These are phyloP conservation scores for Heterobasidion occidentale DNA, from an alignment of 1,284 basidiomycete genomes.

Conservation along the genomic window DNA sequence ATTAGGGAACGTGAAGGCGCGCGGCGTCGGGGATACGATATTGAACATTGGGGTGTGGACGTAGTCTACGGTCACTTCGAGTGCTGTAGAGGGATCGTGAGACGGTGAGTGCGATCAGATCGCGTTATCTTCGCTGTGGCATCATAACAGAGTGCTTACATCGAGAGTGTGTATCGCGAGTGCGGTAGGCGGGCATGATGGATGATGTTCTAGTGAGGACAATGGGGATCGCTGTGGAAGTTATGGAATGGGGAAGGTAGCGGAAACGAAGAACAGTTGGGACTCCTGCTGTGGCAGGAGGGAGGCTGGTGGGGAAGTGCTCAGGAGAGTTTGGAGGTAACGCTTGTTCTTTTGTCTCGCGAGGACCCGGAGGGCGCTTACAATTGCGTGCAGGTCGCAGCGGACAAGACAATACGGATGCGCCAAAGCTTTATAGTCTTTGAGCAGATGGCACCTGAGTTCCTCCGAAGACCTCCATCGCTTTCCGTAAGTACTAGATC, in stretches of 20 bases:
- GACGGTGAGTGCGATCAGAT: conserved; percentile 19
- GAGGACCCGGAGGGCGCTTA: conserved; percentile 17
- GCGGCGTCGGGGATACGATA: conserved; percentile 70
- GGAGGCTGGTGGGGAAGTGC: conserved; percentile 10
- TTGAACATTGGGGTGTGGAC: conserved; percentile 47
- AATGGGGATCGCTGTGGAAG: conserved; percentile 15
- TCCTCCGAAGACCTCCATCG: conserved; percentile 31
- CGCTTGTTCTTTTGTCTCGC: conserved; percentile 12
- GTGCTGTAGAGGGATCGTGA: conserved; percentile 33
- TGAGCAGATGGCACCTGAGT: conserved; percentile 18
- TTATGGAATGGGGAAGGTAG: conserved; percentile 14
- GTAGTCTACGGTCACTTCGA: conserved; percentile 65
- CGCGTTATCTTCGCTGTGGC: conserved; percentile 6
- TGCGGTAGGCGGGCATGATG: conserved; percentile 69
- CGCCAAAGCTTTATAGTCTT: conserved; percentile 49
- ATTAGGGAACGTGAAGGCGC: conserved; percentile 62
- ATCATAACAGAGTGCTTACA: conserved; percentile 33
- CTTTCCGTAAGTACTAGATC: conserved; percentile 29
- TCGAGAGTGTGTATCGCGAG: conserved; percentile 59
- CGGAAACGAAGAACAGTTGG: conserved; percentile 4
- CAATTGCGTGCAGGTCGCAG: conserved; percentile 54
- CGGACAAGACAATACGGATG: conserved; percentile 45
- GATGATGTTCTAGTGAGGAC: conserved; percentile 20
- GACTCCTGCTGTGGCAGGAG: conserved; percentile 12
- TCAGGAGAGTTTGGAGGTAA: conserved; percentile 3